A percentile compares a stretch with the other conserved stretches of the same genome.
These are phyloP conservation scores for Rhododendron mucronatum DNA, from an alignment of 148 eudicot species.

Conservation along the genomic window DNA sequence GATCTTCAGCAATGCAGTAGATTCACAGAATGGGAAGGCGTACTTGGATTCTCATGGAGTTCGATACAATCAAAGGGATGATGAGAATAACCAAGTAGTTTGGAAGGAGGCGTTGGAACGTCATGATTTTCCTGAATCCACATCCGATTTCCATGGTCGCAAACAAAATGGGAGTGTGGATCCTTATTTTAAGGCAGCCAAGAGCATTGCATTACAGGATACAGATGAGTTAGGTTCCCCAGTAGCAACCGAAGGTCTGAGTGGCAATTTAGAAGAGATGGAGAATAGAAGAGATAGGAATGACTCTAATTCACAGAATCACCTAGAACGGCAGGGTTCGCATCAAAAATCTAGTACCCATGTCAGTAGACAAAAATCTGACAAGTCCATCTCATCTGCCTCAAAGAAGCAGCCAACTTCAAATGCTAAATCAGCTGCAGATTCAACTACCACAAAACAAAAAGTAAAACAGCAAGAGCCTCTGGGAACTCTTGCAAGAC, in stretches of 20 bases:
- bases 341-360: conserved; percentile 39
- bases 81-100: conserved; percentile 27
- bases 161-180: conserved; percentile 28
- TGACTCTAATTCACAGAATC: conserved; percentile 24
- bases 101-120: conserved; percentile 46
- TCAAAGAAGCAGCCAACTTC: conserved; percentile 46
- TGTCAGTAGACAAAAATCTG: conserved; percentile 42
- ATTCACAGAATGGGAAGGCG: background rate
- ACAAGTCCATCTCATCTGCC: conserved; percentile 37
- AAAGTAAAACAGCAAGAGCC: conserved; percentile 48
- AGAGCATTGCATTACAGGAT: conserved; percentile 42
- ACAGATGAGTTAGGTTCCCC: conserved; percentile 24
- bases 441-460: conserved; percentile 39
- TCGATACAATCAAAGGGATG: conserved; percentile 30
- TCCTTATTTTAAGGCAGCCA: conserved; percentile 24
- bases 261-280: conserved; percentile 26
- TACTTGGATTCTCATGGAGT: conserved; percentile 12
- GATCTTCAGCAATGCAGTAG: conserved; percentile 60
- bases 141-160: conserved; percentile 38
- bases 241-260: conserved; percentile 6
- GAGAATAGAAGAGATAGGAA: conserved; percentile 32
- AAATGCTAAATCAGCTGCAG: conserved; percentile 47
- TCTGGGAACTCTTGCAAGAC: conserved; percentile 24
- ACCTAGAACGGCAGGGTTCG: conserved; percentile 42
- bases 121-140: conserved; percentile 50